phyloP scores from a whole-genome alignment of 78 protist species.

The Dictyostelium intermedium region DNA sequence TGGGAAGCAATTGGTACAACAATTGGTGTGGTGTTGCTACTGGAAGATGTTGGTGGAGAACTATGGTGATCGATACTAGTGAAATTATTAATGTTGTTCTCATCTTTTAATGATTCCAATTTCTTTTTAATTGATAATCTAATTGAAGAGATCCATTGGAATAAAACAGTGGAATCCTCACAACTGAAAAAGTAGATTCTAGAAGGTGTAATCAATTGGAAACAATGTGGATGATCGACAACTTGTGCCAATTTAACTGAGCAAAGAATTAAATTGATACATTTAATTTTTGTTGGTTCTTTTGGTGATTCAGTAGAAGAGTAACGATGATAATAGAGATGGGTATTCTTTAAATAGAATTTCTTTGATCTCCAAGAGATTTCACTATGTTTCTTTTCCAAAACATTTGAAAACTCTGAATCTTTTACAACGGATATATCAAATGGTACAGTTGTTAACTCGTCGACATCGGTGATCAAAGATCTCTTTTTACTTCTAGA shows the following conservation, averaged over 20 bases:
- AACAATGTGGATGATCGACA: conserved; percentile 74
- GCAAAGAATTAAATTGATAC: conserved; percentile 44
- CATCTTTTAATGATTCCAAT: conserved; percentile 37
- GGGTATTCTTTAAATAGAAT: conserved; percentile 46
- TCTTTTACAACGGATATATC: conserved; percentile 7
- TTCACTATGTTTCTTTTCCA: conserved; percentile 20
- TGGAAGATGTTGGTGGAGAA: not conserved
- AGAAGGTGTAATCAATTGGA: conserved; percentile 72
- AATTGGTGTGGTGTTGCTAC: not conserved
- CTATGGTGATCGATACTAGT: not conserved
- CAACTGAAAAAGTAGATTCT: conserved; percentile 74
- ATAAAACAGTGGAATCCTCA: conserved; percentile 10
- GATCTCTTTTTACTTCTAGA: conserved; percentile 26
- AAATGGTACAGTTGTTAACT: not conserved
- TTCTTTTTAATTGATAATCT: conserved; percentile 58
- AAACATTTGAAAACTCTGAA: conserved; percentile 5
- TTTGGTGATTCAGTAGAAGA: not conserved
- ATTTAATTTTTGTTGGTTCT: conserved; percentile 52
- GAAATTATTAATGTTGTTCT: not conserved
- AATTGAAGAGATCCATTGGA: conserved; percentile 71
- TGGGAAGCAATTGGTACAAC: not conserved
- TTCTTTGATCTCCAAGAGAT: conserved; percentile 58
- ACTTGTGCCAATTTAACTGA: conserved; percentile 57
- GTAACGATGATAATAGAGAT: conserved; percentile 29
- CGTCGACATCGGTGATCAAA: conserved; percentile 7